These are phyloP conservation scores for Paradendryphiella salina DNA, from an alignment of 2,329 filamentous ascomycete genomes.

Conservation along the genomic window DNA sequence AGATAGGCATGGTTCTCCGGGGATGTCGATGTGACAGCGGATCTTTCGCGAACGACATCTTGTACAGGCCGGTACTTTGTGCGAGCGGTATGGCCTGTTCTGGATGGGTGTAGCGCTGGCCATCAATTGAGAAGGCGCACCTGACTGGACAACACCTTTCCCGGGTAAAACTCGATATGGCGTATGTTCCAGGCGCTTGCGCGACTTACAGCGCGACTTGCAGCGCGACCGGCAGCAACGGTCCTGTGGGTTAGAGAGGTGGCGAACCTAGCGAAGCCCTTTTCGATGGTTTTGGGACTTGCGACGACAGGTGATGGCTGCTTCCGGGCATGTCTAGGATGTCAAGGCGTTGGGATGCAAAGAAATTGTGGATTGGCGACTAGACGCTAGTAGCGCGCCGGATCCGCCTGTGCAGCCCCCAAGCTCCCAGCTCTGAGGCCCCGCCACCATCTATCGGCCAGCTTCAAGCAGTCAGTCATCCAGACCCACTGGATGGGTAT, in stretches of 20 bases:
- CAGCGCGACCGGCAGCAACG: not conserved
- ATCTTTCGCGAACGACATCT: conserved; percentile 49
- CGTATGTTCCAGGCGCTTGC: not conserved
- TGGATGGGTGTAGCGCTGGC: conserved; percentile 40
- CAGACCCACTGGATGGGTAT: not conserved
- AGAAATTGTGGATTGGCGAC: conserved; percentile 9
- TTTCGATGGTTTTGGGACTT: not conserved
- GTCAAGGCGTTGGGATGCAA: conserved; percentile 3
- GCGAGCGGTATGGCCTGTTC: conserved; percentile 49
- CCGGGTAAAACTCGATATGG: not conserved
- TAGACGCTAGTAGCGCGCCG: conserved; percentile 6
- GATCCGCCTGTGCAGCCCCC: conserved; percentile 2
- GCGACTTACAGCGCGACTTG: not conserved
- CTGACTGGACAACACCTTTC: not conserved
- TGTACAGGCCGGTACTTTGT: conserved; percentile 50
- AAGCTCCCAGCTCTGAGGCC: conserved; percentile 5
- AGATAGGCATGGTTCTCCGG: conserved; percentile 46
- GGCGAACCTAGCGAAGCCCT: not conserved
- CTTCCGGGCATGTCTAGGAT: not conserved
- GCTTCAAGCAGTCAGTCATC: not conserved
- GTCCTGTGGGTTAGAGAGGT: not conserved
- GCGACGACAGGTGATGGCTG: not conserved
- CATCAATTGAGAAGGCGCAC: conserved; percentile 25
- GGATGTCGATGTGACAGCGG: conserved; percentile 48
- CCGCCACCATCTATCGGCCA: conserved; percentile 6